Evolutionary conservation across 352 stramenopile species (phyloP), one percentile per base, ranked within the genome.

Genomic region (Globisporangium spinosum): DNA sequence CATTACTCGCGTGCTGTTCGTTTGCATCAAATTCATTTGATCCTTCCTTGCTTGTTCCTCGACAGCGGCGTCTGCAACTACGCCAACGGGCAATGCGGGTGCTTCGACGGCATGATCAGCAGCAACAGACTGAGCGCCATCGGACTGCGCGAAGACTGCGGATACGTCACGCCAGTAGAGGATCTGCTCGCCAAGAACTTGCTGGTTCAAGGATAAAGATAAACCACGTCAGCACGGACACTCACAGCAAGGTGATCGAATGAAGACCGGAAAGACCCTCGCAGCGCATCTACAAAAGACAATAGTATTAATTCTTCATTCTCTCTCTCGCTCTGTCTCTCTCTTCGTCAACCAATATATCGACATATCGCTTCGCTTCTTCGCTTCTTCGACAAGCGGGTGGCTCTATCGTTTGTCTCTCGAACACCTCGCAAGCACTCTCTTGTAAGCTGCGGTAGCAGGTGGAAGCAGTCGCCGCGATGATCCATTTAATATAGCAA

Each of bases 71-170:
- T 90, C 20, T 94, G 85, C 71, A 76, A 87, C 64, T 87, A 85
- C 60, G 65, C 34, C 13, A 79, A 68, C 6, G 86, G 86, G 0
- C 64, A 51, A 5, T 94, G 84, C 66, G 32, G 59, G 32, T 94
- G 86, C 70, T 93, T 93, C 66, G 64, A 79, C n/a, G 86, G 83
- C 32, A 90, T 92, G 79, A 81, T 76, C 23, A 88, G 68, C 45
- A 93, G 86, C 68, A 71, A 91, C 68, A 78, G 81, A 3, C 65
- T 72, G 34, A 81, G 74, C 25, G 65, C 63, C 13, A 45, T 89
- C 15, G 86, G 86, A 0, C 70, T 90, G 27, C 77, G 68, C 15
- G 74, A 79, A 73, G 86, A 94, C 69, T 94, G 86, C 58, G 84
- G 84, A 23, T 85, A 77, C 64, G 60, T 91, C 8, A 51, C 82